Conservation (phyloP, 1,139 yeast species). For the Waltiozyma sp. region DNA sequence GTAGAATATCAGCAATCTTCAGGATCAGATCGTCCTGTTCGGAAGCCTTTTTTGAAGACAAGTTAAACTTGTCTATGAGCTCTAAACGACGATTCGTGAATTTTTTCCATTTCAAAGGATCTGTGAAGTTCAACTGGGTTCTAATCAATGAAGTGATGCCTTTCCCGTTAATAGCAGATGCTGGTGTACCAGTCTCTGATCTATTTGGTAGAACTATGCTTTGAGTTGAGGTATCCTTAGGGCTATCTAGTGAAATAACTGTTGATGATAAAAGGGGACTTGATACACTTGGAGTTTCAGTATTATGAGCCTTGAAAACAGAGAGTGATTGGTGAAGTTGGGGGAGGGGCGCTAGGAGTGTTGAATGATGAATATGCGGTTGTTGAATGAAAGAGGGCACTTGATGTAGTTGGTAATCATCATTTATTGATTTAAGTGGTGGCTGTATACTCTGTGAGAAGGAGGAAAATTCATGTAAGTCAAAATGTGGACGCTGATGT, state of each 20-base stretch:
- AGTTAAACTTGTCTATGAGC: constrained; percentile 68
- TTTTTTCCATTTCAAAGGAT: constrained; percentile 78
- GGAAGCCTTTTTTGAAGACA: constrained; percentile 74
- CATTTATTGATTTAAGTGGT: background rate
- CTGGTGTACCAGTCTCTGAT: background rate
- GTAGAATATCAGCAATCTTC: constrained; percentile 62
- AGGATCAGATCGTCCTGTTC: constrained; percentile 81
- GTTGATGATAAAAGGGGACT: background rate
- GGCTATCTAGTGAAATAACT: background rate
- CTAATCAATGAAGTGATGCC: constrained; percentile 81
- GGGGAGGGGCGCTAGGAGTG: background rate
- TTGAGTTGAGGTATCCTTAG: background rate
- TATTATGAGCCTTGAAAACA: no score
- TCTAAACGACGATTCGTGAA: constrained; percentile 84
- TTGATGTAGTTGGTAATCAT: background rate
- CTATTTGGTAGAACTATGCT: background rate
- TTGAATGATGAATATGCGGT: background rate
- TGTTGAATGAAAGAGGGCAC: background rate
- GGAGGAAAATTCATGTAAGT: background rate
- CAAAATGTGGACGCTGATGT: background rate
- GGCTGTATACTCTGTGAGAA: background rate
- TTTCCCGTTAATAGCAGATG: background rate
- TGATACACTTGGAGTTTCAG: background rate
- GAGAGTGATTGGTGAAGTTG: background rate
- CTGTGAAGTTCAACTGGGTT: constrained; percentile 59